Percentiles rank a stretch among this genome's conserved stretches.
Conservation (phyloP, 2,329 filamentous ascomycete genomes). For the Orbilia blumenaviensis region DNA sequence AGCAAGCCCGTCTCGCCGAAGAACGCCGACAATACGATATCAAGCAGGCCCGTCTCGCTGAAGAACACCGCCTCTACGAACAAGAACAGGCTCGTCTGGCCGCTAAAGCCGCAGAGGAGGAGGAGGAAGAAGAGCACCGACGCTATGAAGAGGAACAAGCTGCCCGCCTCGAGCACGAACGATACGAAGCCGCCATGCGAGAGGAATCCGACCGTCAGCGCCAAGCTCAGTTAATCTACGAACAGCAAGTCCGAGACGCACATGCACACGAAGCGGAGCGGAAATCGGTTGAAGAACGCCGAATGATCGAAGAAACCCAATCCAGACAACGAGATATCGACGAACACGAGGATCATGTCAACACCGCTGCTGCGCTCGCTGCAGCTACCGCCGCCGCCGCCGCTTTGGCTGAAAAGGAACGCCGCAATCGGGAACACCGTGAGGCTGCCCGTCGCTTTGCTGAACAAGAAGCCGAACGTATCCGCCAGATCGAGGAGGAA, state of each 20-base stretch:
- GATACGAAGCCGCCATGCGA: conserved; percentile 11
- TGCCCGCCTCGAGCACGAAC: conserved; percentile 10
- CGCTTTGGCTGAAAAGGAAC: conserved; percentile 33
- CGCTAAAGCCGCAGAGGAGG: conserved; percentile 17
- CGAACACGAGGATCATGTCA: conserved; percentile 19
- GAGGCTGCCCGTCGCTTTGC: conserved; percentile 39
- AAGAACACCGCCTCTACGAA: conserved; percentile 6
- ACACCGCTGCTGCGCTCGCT: conserved; percentile 17
- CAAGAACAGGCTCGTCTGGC: conserved; percentile 19
- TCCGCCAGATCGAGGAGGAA: conserved; percentile 32
- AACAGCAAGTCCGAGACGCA: conserved; percentile 40
- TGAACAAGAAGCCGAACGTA: conserved; percentile 39
- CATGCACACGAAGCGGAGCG: neutral
- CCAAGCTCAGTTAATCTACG: conserved; percentile 43
- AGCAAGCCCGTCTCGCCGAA: conserved; percentile 3
- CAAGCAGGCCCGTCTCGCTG: conserved; percentile 12
- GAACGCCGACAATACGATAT: neutral
- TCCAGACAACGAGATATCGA: conserved; percentile 34
- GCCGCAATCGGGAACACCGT: conserved; percentile 44
- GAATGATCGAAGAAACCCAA: conserved; percentile 20
- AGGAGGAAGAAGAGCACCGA: conserved; percentile 30
- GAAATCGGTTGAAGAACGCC: conserved; percentile 16
- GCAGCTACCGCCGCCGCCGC: conserved; percentile 15
- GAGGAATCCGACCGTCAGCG: conserved; percentile 41
- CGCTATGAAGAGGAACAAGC: conserved; percentile 24